Percentiles rank a stretch among this genome's conserved stretches.
These are phyloP conservation scores for Fagus crenata DNA, from an alignment of 306 rosid genomes.

Conservation along the genomic window DNA sequence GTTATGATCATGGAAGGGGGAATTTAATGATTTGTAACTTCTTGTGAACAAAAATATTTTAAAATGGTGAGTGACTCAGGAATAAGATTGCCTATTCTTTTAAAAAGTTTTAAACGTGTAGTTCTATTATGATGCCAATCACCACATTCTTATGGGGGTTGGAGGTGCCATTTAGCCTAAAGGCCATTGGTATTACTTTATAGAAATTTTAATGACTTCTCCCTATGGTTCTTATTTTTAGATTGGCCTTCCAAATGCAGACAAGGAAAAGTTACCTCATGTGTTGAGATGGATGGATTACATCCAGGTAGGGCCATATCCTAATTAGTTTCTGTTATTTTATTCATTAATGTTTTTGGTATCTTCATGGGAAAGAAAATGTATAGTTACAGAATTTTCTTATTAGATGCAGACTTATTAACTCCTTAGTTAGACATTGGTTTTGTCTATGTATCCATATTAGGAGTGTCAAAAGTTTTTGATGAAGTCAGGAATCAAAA, in stretches of 20 bases:
- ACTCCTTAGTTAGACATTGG: neutral
- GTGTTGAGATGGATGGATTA: slow-evolving; percentile 81
- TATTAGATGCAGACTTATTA: neutral
- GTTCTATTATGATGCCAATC: slow-evolving; percentile 5
- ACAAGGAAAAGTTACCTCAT: slow-evolving; percentile 63
- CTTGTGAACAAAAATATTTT: neutral
- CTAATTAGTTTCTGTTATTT: neutral
- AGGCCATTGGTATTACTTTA: neutral
- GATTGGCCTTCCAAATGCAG: slow-evolving; percentile 60
- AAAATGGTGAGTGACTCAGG: neutral
- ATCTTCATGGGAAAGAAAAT: neutral
- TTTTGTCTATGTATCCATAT: neutral
- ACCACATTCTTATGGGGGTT: neutral
- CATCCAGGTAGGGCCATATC: slow-evolving; percentile 64
- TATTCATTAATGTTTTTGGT: neutral
- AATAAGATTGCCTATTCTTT: neutral
- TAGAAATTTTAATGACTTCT: slow-evolving; percentile 28
- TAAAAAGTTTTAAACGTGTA: neutral
- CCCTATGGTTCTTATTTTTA: slow-evolving; percentile 50
- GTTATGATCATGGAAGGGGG: neutral
- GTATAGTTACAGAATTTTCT: neutral
- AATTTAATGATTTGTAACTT: neutral
- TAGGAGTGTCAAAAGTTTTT: neutral
- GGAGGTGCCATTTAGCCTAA: slow-evolving; percentile 1
- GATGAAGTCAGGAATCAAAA: neutral